These are phyloP conservation scores for Spathaspora hagerdaliae DNA, from an alignment of 805 yeast genomes.

Conservation along the genomic window DNA sequence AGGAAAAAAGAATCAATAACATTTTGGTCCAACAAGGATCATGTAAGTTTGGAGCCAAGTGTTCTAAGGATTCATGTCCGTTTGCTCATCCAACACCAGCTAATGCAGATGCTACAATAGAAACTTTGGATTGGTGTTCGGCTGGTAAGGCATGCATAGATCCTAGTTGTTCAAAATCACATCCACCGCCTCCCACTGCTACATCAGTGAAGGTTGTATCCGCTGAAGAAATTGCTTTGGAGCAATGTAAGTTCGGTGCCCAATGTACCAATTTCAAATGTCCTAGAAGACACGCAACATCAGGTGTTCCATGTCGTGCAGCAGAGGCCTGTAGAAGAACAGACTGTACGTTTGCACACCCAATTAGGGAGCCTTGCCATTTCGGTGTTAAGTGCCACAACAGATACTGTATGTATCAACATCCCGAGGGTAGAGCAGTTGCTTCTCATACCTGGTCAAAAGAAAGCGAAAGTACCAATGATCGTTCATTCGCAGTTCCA, in stretches of 20 bases:
- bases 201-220: conserved; percentile 13
- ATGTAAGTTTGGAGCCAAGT: conserved; percentile 74
- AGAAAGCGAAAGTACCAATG: conserved; percentile 38
- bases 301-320: conserved; percentile 72
- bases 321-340: conserved; percentile 74
- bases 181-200: conserved; percentile 70
- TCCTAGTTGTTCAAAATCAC: conserved; percentile 65
- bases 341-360: conserved; percentile 83
- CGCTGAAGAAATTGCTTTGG: conserved; percentile 41
- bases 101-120: conserved; percentile 67
- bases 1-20: conserved; percentile 34
- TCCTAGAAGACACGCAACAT: conserved; percentile 79
- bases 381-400: conserved; percentile 76
- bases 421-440: conserved; percentile 68
- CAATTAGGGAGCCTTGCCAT: conserved; percentile 73
- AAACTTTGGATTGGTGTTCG: conserved; percentile 71
- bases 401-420: conserved; percentile 65
- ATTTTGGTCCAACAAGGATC: conserved; percentile 8
- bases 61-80: conserved; percentile 77
- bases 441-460: conserved; percentile 35
- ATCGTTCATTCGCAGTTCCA: conserved; percentile 73
- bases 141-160: conserved; percentile 63
- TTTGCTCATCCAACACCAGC: conserved; percentile 93
- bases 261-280: conserved; percentile 76
- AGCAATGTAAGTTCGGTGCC: conserved; percentile 77